Base-by-base conservation (phyloP, 2,329 filamentous ascomycete genomes). In the Alternaria panax region DNA sequence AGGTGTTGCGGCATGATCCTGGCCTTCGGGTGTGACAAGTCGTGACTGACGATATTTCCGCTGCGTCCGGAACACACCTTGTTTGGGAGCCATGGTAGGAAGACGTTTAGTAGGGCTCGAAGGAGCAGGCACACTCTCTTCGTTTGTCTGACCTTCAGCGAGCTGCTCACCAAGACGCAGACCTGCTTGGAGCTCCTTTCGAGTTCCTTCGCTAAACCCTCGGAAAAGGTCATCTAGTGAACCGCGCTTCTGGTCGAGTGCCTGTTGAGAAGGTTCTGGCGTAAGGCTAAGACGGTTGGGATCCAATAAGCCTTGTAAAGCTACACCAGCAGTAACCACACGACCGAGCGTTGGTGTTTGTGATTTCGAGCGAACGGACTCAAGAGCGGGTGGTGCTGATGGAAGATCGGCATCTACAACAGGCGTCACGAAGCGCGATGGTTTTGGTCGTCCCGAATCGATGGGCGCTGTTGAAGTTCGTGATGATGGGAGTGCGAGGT, bases 141-240 rank as follows among this genome's bases (percentile, higher is more conserved):
- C 60, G 14, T 59, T 61, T 34, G 45, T 58, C 25, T 72, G 63
- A 12, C 48, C 60, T 30, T 73, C 66, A 22, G 76, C 76, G 47
- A 80, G 66, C 46, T 77, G 75, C 55, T 79, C 74, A 25, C 79
- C 78, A 30, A 79, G 70, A 36, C 75, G 72, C 30, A 80, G 66
- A 30, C 76, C 75, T 50, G 77, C 74, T 41, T 75, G 78, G 12
- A 80, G 64, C 42, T 80, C 75, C 56, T 70, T 71, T 54, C 75
- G 71, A 7, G 78, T 78, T 5, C 75, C 73, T 51, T 77, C 73
- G 52, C 78, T 76, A 60, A 80, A 80, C 2, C 76, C 77, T 30
- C 72, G 71, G 63, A 80, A 80, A 1, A 78, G 62, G 47, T 78
- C 72, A 28, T 79, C 75, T 3, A 79, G 67, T 28, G 65, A 63